These are phyloP conservation scores for Ceratobasidium sp. DNA, from an alignment of 1,284 basidiomycete genomes.

Conservation along the genomic window DNA sequence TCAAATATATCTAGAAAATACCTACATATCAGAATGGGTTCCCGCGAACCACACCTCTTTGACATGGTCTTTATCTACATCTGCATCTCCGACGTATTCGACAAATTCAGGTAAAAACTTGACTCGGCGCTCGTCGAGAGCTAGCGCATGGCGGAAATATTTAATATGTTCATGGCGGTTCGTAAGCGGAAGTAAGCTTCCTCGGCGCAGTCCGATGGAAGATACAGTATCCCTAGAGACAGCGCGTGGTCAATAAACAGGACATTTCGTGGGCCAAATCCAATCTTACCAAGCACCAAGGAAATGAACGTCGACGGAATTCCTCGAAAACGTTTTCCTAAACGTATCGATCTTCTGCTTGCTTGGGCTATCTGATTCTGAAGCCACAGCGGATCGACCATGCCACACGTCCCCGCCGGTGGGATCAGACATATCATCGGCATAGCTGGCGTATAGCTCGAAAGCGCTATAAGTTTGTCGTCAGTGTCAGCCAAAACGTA, in stretches of 20 bases:
- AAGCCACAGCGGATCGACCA: background rate
- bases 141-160: conserved; percentile 61
- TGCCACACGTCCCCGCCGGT: too few species aligned
- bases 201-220: conserved; percentile 56
- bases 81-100: background rate
- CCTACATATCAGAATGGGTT: conserved; percentile 57
- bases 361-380: conserved; percentile 13
- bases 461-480: conserved; percentile 57
- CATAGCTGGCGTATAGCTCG: conserved; percentile 59
- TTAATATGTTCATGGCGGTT: conserved; percentile 54
- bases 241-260: conserved; percentile 13
- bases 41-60: conserved; percentile 59
- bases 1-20: background rate
- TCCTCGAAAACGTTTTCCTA: conserved; percentile 59
- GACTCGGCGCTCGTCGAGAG: conserved; percentile 60
- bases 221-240: conserved; percentile 62
- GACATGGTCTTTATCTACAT: conserved; percentile 5
- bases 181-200: conserved; percentile 52
- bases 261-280: background rate
- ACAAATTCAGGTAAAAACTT: conserved; percentile 62
- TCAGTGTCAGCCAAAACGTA: background rate
- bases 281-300: conserved; percentile 58
- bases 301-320: conserved; percentile 56
- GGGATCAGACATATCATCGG: conserved; percentile 20
- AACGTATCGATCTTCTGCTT: conserved; percentile 52